Percentiles rank a stretch among this genome's conserved stretches.
phyloP scores from a whole-genome alignment of 352 stramenopile genomes.

The Pythium scleroteichum region DNA sequence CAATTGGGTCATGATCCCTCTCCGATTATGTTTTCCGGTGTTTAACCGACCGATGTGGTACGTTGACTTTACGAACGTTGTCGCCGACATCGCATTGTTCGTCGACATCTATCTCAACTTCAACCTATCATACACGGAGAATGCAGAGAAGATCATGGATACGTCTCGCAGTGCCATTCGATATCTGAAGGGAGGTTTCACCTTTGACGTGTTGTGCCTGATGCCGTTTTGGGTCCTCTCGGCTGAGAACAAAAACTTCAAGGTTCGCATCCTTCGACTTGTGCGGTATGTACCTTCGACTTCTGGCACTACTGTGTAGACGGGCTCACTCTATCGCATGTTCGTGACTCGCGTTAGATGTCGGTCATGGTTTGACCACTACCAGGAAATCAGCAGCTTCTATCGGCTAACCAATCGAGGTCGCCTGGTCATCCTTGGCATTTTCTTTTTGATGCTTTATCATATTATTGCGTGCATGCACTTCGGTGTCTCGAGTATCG shows the following conservation, averaged over 20 bases:
- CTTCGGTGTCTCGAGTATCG: slow-evolving; percentile 40
- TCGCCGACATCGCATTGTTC: slow-evolving; percentile 37
- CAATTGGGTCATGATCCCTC: slow-evolving; percentile 52
- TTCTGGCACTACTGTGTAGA: not conserved
- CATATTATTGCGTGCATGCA: slow-evolving; percentile 51
- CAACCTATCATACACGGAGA: slow-evolving; percentile 48
- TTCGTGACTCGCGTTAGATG: not conserved
- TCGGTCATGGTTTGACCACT: slow-evolving; percentile 21
- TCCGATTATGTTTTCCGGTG: slow-evolving; percentile 55
- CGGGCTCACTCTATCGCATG: slow-evolving; percentile 1
- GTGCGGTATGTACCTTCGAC: slow-evolving; percentile 28
- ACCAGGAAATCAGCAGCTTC: slow-evolving; percentile 20
- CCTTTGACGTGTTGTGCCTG: slow-evolving; percentile 44
- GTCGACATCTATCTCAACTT: slow-evolving; percentile 62
- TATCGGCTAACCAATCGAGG: slow-evolving; percentile 36
- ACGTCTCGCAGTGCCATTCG: slow-evolving; percentile 34
- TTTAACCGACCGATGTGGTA: slow-evolving; percentile 36
- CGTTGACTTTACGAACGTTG: slow-evolving; percentile 29
- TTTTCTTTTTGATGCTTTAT: slow-evolving; percentile 51
- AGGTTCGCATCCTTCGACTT: slow-evolving; percentile 23
- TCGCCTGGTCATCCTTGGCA: slow-evolving; percentile 40
- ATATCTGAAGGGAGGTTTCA: slow-evolving; percentile 43
- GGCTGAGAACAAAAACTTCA: slow-evolving; percentile 11
- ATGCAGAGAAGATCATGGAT: slow-evolving; percentile 60
- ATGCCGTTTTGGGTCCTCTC: slow-evolving; percentile 46